These are phyloP conservation scores for Daldinia decipiens DNA, from an alignment of 495 filamentous ascomycete species.

Conservation along the genomic window DNA sequence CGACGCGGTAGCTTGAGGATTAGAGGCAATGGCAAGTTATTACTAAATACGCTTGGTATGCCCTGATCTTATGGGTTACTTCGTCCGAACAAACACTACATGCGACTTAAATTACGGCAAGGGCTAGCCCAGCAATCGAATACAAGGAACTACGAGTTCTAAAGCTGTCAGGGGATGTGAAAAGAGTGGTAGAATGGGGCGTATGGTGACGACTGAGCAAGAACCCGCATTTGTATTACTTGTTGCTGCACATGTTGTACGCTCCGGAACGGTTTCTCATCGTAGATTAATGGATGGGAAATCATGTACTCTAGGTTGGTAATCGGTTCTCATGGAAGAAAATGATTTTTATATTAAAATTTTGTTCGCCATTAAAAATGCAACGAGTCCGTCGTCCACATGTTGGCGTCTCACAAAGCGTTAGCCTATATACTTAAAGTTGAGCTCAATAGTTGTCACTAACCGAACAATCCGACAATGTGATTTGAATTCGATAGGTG, in stretches of 20 bases:
- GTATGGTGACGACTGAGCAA: conserved; percentile 55
- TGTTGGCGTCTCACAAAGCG: neutral
- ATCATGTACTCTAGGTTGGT: conserved; percentile 58
- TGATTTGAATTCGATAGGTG: neutral
- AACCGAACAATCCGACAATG: neutral
- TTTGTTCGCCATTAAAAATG: conserved; percentile 5
- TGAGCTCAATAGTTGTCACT: neutral
- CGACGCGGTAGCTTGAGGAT: conserved; percentile 23
- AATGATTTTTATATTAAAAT: conserved; percentile 19
- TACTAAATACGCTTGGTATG: conserved; percentile 24
- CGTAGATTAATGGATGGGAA: conserved; percentile 56
- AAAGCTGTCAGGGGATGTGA: conserved; percentile 27
- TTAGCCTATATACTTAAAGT: neutral
- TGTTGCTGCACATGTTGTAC: conserved; percentile 51
- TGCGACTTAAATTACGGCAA: conserved; percentile 27
- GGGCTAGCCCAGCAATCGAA: conserved; percentile 42
- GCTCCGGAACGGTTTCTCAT: conserved; percentile 50
- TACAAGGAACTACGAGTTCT: conserved; percentile 43
- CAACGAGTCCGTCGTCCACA: neutral
- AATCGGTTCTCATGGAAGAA: conserved; percentile 46
- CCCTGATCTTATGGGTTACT: conserved; percentile 17
- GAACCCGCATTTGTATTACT: conserved; percentile 55
- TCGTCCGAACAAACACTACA: conserved; percentile 24
- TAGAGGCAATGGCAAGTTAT: conserved; percentile 42
- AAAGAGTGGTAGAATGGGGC: conserved; percentile 46